Percentiles rank a stretch among this genome's conserved stretches.
Evolutionary conservation across 1,284 basidiomycete genomes (phyloP).

Genomic region (Cutaneotrichosporon sp.): DNA sequence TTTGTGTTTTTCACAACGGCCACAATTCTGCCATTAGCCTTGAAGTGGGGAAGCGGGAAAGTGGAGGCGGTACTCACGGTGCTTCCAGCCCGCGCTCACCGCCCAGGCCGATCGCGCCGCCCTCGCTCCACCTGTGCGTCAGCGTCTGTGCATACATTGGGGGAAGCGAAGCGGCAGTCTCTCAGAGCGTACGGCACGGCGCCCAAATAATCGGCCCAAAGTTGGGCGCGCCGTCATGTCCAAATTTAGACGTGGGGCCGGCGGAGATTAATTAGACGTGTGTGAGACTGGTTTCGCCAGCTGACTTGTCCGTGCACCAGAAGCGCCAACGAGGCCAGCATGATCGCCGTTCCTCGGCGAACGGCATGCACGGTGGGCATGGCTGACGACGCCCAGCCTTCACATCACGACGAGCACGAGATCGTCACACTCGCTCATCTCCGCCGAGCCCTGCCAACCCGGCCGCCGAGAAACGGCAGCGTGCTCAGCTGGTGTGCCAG

Average conservation of each 20-base stretch:
- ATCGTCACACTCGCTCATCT: background rate
- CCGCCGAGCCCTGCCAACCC: too few species aligned
- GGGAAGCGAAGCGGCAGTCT: too few species aligned
- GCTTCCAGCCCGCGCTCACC: constrained; percentile 48
- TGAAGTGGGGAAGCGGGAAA: too few species aligned
- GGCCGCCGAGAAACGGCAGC: too few species aligned
- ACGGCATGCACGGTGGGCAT: background rate
- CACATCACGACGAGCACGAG: too few species aligned
- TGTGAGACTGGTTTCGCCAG: background rate
- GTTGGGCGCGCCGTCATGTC: too few species aligned
- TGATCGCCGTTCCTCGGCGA: background rate
- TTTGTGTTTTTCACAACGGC: constrained; percentile 56
- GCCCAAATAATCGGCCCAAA: too few species aligned
- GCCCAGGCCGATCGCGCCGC: constrained; percentile 47
- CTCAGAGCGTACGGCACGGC: too few species aligned
- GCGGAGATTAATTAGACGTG: background rate
- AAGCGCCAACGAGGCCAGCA: too few species aligned
- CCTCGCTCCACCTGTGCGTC: constrained; percentile 48
- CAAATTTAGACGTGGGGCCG: background rate
- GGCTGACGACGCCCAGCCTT: background rate
- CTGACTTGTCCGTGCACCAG: too few species aligned
- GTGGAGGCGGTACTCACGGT: constrained; percentile 52
- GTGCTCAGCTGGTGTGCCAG: too few species aligned
- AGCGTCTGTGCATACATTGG: background rate
- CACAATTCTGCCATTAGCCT: constrained; percentile 53